Evolutionary conservation across 164 flowering plant genomes (phyloP), one percentile per base, ranked within the genome.

Genomic region (Umbellularia californica): DNA sequence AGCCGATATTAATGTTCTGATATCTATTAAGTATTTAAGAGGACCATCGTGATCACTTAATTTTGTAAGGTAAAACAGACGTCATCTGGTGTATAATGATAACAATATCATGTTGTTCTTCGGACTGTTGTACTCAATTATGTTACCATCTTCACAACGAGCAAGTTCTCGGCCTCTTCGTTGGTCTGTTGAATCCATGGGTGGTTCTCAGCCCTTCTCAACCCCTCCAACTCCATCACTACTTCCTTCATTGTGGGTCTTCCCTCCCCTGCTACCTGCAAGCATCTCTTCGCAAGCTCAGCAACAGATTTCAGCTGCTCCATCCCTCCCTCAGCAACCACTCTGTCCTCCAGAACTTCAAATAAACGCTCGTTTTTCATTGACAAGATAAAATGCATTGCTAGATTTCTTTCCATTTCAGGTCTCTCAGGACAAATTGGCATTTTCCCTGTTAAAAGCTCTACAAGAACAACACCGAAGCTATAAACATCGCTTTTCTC

Each of bases 371-470:
- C 27, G 1, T 58, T 27, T 23, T 50, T 70, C 33, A 70, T 70
- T 12, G 72, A 67, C 20, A 41, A 27, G 5, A 67, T 15, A n/a
- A 67, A 67, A 67, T 47, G 47, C 60, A 70, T 20, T 24, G 72
- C 27, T 20, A 70, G 24, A 22, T 70, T 70, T 47, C 1, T 17
- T 10, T 19, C 33, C 62, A 51, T 27, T 55, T 52, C 23, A 3
- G 73, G 27, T 55, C 73, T 70, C 4, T 70, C 52, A 28, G 17
- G 3, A n/a, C 63, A 70, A 52, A 70, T 25, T 0, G 76, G 81
- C 41, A 77, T 77, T 41, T 72, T 52, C 1, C 85, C 81, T 0
- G 83, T 80, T 24, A 84, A 17, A 2, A 84, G 76, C 78, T 84
- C 87, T 1, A 65, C 25, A 20, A 70, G 60, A 47, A 70, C 72